A percentile compares a stretch with the other conserved stretches of the same genome.
Evolutionary conservation across 345 rosid species (phyloP).

Genomic region (Dimocarpus longan): DNA sequence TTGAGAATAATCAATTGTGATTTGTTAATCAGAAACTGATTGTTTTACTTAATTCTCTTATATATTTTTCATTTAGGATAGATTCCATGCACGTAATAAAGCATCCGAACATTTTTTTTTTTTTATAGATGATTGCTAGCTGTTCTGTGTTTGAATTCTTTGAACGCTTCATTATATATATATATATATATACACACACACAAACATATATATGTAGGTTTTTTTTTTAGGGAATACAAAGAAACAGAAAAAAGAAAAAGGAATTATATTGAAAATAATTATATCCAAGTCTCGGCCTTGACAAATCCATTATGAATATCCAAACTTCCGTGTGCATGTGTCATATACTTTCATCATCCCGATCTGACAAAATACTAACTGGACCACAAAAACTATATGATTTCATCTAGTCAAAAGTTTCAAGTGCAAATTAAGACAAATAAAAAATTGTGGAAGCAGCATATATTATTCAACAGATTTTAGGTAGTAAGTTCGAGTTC

Average conservation of each 20-base stretch:
- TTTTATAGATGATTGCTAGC: slow-evolving; percentile 30
- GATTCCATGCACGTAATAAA: slow-evolving; percentile 14
- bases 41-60: slow-evolving; percentile 36
- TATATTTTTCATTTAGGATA: slow-evolving; percentile 26
- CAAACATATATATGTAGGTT: too few species aligned
- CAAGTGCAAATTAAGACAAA: not conserved
- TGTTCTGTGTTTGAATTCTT: slow-evolving; percentile 22
- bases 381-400: not conserved
- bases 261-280: not conserved
- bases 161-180: slow-evolving; percentile 17
- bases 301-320: not conserved
- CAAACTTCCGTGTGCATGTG: not conserved
- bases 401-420: not conserved
- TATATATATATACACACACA: slow-evolving; percentile 22
- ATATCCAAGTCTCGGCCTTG: not conserved
- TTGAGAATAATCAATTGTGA: slow-evolving; percentile 34
- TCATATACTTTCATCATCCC: slow-evolving; percentile 2
- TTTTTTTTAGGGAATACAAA: too few species aligned
- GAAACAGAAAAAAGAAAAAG: not conserved
- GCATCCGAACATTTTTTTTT: slow-evolving; percentile 20
- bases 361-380: not conserved
- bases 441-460: not conserved
- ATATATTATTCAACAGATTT: too few species aligned
- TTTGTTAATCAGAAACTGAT: slow-evolving; percentile 25
- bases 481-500: too few species aligned